Percentiles rank a stretch among this genome's conserved stretches.
Conservation (phyloP, 345 rosid genomes). For the Geranium brycei region DNA sequence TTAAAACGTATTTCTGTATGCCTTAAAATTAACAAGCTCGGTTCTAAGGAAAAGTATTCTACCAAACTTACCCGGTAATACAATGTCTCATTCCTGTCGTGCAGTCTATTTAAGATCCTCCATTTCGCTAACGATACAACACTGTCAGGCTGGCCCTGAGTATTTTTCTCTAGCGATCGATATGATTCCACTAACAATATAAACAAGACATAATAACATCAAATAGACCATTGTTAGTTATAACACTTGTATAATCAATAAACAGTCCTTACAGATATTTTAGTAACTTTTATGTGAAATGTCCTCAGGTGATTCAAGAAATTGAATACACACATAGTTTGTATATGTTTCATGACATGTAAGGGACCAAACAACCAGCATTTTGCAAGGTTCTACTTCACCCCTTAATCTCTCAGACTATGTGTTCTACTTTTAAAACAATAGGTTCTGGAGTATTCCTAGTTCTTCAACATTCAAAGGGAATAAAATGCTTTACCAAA, state of each 20-base stretch:
- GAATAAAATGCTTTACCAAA: not conserved
- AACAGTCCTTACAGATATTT: no score
- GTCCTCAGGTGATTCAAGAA: not conserved
- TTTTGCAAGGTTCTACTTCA: not conserved
- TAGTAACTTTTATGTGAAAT: no score
- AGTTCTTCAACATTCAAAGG: not conserved
- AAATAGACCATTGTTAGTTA: not conserved
- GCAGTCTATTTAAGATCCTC: slow-evolving; percentile 94
- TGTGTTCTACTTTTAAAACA: not conserved
- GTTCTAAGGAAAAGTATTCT: not conserved
- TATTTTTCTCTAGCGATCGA: slow-evolving; percentile 76
- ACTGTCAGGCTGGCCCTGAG: slow-evolving; percentile 45
- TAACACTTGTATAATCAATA: no score
- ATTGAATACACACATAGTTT: not conserved
- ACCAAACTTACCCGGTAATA: slow-evolving; percentile 62
- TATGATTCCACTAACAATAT: slow-evolving; percentile 67
- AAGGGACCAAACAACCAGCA: not conserved
- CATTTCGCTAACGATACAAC: slow-evolving; percentile 76
- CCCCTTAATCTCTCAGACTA: no score
- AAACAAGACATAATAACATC: slow-evolving; percentile 6
- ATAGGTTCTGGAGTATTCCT: not conserved
- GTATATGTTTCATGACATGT: not conserved
- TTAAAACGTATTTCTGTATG: not conserved
- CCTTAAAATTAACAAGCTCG: slow-evolving; percentile 7
- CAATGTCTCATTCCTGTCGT: slow-evolving; percentile 92